Evolutionary conservation across 257 asterid genomes (phyloP).

Genomic region (Buddleja alternifolia): DNA sequence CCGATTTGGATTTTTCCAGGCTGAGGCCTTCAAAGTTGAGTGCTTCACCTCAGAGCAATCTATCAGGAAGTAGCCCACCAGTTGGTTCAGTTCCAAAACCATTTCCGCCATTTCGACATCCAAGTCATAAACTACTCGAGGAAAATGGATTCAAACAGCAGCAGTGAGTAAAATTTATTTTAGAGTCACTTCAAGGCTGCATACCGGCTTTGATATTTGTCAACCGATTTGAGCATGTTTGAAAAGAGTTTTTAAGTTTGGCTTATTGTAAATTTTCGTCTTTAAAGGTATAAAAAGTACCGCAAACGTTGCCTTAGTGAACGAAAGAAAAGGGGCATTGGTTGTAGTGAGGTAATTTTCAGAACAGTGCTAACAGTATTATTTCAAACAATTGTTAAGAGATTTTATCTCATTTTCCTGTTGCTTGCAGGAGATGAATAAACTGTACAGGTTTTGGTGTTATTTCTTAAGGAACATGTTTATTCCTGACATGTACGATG

Average conservation of each 20-base stretch:
- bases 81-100: slow-evolving; percentile 85
- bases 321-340: slow-evolving; percentile 86
- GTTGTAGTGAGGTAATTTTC: slow-evolving; percentile 84
- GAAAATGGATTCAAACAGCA: slow-evolving; percentile 97
- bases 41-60: slow-evolving; percentile 76
- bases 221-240: slow-evolving; percentile 10
- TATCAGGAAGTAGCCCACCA: slow-evolving; percentile 73
- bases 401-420: slow-evolving; percentile 16
- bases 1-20: slow-evolving; percentile 42
- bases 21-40: slow-evolving; percentile 68
- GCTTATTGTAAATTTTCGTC: slow-evolving; percentile 15
- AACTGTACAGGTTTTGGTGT: slow-evolving; percentile 87
- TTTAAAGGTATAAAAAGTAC: slow-evolving; percentile 74
- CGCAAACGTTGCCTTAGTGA: slow-evolving; percentile 79
- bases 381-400: neutral
- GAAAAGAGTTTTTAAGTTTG: neutral
- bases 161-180: slow-evolving; percentile 55
- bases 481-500: slow-evolving; percentile 82
- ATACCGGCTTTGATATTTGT: slow-evolving; percentile 18
- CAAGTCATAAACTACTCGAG: slow-evolving; percentile 85
- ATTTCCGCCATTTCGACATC: slow-evolving; percentile 87
- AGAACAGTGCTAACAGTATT: slow-evolving; percentile 23
- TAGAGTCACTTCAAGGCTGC: slow-evolving; percentile 19
- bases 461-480: slow-evolving; percentile 77
- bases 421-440: slow-evolving; percentile 92